Base-by-base conservation (phyloP, 2,329 filamentous ascomycete genomes). In the Diaporthe australafricana region DNA sequence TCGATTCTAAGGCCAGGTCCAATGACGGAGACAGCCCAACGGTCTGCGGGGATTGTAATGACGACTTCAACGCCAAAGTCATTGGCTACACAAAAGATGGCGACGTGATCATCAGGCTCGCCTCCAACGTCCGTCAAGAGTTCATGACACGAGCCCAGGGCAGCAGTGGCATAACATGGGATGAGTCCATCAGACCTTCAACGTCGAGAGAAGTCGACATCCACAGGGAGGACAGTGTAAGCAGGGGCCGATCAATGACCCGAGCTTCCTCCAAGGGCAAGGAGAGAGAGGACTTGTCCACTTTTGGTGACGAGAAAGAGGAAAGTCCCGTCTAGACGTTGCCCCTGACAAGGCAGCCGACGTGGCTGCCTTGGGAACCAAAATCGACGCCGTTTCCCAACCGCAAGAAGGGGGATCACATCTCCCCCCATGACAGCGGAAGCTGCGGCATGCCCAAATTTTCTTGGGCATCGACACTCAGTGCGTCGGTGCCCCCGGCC, bases 221-320 rank as follows among this genome's bases (percentile, higher is more conserved):
- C 5, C 45, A 42, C 67, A 69, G 67, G 42, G 47, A 69, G 30
- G 52, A 69, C 52, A 69, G 67, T 52, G 40, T 57, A 22, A 35
- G n/a, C 12, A 70, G 45, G 17, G 50, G 63, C 5, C 50, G 60
- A 48, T 72, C 68, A 20, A 56, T 62, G 32, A 66, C 71, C 32
- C 56, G 71, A 25, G 47, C 32, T 14, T 45, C 71, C 52, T 53
- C 25, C 52, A 72, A 70, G 11, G 73, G 74, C 7, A 79, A 77
- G 57, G 75, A 76, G 17, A 74, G 68, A 32, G 73, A 76, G 6
- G 69, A 76, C 35, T 35, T 25, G 7, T 35, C 25, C 30, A 2
- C 17, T 14, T 60, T 42, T 11, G 14, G 25, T 38, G 42, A 65
- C 60, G 60, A 65, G 30, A 65, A 65, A 25, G 60, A 45, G 12